Percentiles rank a stretch among this genome's conserved stretches.
Conservation (phyloP, 2,329 filamentous ascomycete species). For the Cercospora sp. region DNA sequence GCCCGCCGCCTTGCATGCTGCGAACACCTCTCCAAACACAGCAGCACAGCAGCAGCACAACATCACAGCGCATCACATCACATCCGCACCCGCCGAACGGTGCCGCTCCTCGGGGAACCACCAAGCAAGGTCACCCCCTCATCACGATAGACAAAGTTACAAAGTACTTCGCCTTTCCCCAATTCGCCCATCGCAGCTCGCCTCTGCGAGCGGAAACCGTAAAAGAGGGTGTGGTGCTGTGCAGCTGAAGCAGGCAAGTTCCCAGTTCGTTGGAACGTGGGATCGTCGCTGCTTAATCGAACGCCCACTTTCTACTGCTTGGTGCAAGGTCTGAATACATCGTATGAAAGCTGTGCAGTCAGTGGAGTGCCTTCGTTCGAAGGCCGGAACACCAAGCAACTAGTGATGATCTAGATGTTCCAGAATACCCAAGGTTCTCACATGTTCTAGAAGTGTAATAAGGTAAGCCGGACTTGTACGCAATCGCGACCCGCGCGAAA, state of each 20-base stretch:
- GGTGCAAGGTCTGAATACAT: too few species aligned
- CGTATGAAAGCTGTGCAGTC: too few species aligned
- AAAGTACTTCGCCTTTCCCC: not conserved
- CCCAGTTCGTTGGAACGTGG: not conserved
- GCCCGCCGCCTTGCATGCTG: not conserved
- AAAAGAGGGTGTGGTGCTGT: not conserved
- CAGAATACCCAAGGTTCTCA: not conserved
- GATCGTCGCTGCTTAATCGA: constrained; percentile 10
- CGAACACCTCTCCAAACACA: not conserved
- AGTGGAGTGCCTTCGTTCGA: not conserved
- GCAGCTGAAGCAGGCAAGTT: not conserved
- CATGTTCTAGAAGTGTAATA: not conserved
- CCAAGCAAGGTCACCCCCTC: not conserved
- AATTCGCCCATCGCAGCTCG: not conserved
- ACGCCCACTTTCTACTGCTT: not conserved
- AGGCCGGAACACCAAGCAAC: not conserved
- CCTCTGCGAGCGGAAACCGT: too few species aligned
- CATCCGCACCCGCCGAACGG: not conserved
- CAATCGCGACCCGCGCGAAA: not conserved
- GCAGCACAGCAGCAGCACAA: not conserved
- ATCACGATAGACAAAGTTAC: not conserved
- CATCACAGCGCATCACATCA: not conserved
- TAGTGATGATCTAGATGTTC: not conserved
- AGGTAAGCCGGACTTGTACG: not conserved
- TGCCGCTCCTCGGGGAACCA: not conserved